Base-by-base conservation (phyloP, 2,329 filamentous ascomycete genomes). In the Cladosporium sp. region DNA sequence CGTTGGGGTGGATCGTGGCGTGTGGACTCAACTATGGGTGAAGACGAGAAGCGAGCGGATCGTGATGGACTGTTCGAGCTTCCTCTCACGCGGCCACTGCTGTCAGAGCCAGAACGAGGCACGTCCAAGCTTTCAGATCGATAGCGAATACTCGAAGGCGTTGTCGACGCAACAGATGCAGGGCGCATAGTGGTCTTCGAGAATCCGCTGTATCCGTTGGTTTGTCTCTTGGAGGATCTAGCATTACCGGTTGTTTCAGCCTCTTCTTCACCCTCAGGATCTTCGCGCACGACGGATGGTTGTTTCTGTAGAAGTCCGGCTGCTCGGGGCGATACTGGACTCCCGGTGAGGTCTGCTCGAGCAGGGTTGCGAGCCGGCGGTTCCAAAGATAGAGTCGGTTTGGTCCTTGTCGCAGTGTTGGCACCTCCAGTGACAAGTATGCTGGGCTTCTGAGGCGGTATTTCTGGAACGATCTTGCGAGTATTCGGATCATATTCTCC, bases 1-100 rank as follows among this genome's bases (percentile, higher is more conserved):
- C 89, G 81, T 28, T 84, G 77, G 20, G 87, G 85, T 5, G 89
- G 89, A 55, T 84, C 80, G 67, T 92, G 88, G 61, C 79, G 85
- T 25, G 87, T 77, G 1, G 79, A 74, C 22, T 80, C 75, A 6
- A 82, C 80, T 34, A 84, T 79, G 15, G 83, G 76, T 7, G 80
- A 77, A 9, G 80, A 68, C 1, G 83, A 83, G 69, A 91, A 91
- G 65, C 84, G 87, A 12, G 88, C 83, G 28, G 81, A 84, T 34
- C 88, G 81, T 22, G 77, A 80, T n/a, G 88, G 87, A 63, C 87
- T 91, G 53, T 78, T 67, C 13, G 68, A 71, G 6, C 49, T 62
- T n/a, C 65, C 64, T n/a, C 65, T 61, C 19, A 61, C 62, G 12
- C 68, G 63, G 12, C 57, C 63, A 32, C 48, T 52, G 22, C 59